Evolutionary conservation across 1,284 basidiomycete species (phyloP), one percentile per base, ranked within the genome.

Genomic region (Ceratobasidium theobromae): DNA sequence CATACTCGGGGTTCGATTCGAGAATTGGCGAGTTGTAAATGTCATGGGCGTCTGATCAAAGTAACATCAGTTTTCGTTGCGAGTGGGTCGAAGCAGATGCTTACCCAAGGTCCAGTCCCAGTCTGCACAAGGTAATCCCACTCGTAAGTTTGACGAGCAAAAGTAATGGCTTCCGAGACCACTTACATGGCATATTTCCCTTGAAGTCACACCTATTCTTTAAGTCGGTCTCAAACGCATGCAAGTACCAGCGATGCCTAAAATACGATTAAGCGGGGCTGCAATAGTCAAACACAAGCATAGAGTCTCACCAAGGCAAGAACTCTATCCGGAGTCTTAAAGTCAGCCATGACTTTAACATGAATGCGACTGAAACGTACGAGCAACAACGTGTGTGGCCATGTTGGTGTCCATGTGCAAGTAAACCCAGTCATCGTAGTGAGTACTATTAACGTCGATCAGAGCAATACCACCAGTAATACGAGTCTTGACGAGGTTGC

Each of bases 1-100:
- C 51, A 25, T 53, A 53, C 3, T n/a, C 32, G 35, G 66, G 51
- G 25, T 53, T 40, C 11, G 58, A 53, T 11, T 64, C 58, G 35
- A 64, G 53, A n/a, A 64, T 40, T n/a, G 66, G 66, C 6, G 49
- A 53, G 51, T 54, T 46, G 41, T 45, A 53, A 43, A 64, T 53
- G 40, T 54, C 58, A 9, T 40, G 35, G 16, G 49, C 55, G n/a
- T 67, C 55, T 67, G 25, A 12, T 48, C 23, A 23, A 25, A 27
- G 28, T 18, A 65, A 14, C 46, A 12, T n/a, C 14, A 6, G 32
- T 6, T 18, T n/a, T 60, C 40, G 45, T 38, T 27, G 38, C 32
- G 23, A 18, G 21, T 23, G 16, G 16, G 16, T 33, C 8, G 14
- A 27, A 33, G 12, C 12, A 27, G 18, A 65, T 40, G 25, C 35